Evolutionary conservation across 2,329 filamentous ascomycete species (phyloP), one percentile per base, ranked within the genome.

Genomic region (Lachnum nothofagi): DNA sequence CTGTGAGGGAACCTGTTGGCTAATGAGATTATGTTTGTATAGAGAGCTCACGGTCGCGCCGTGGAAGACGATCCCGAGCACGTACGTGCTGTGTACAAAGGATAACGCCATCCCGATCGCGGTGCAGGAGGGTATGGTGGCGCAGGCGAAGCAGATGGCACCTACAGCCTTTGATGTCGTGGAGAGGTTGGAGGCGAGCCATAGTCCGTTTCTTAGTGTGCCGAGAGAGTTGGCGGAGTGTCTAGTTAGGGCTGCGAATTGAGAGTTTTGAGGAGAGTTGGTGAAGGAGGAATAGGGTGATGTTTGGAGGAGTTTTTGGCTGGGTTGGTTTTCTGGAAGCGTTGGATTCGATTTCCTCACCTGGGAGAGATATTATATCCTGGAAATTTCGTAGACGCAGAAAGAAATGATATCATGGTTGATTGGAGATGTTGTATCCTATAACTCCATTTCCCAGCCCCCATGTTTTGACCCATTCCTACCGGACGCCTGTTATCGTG

Each of bases 81-180:
- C 68, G 10, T 72, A 70, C 52, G 53, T 73, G 9, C 43, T 70
- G n/a, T 72, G 69, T 51, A 62, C 65, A 48, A 50, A 61, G 14
- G 71, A 73, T 45, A 57, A 59, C 22, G 69, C 69, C 3, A 66
- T 71, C 39, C 66, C 63, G 17, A 17, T 65, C 16, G 42, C 41
- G 4, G 60, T 50, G 10, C 70, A 73, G 56, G 62, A 68, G 53
- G 59, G 55, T 10, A 68, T 72, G 66, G 60, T 67, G 10, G 59
- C 52, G 2, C 39, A 10, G 7, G 54, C 55, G 6, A 43, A 52
- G 20, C 31, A 41, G 8, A 41, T 40, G 5, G 52, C 49, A 17
- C 48, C 51, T 20, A 27, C 27, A 1, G 37, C 51, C 24, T 60
- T 60, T 37, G 55, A 56, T 52, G 46, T 55, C 33, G 49, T 60